Base-by-base conservation (phyloP, 2,329 filamentous ascomycete genomes). In the Fusarium sp. region DNA sequence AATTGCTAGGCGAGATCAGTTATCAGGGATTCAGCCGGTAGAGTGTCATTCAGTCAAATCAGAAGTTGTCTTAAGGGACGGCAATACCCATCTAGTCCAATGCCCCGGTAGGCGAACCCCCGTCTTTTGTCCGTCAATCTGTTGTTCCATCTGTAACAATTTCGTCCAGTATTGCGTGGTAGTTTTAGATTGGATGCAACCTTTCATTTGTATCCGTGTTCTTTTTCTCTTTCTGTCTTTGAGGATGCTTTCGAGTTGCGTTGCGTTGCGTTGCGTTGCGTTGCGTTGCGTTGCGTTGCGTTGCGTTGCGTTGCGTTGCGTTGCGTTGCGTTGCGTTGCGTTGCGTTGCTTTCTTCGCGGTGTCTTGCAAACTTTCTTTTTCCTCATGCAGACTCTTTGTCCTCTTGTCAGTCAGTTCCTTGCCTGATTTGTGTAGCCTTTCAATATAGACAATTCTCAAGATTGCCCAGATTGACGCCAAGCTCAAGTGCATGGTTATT, bases 1-100 rank as follows among this genome's bases (percentile, higher is more conserved):
- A 45, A 30, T 58, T 23, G 50, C 21, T 70, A 68, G 66, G 58
- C 67, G 67, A 68, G 67, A 70, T 70, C 67, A 70, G 40, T 55
- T 67, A 70, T 67, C 58, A 59, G 67, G 67, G 57, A 28, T 28
- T 25, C 34, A 37, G 34, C 34, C 34, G 18, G 34, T 37, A 37
- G 18, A 28, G 21, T 45, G 37, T 34, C 32, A 50, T 42, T 58
- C 20, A 50, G 28, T 54, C 67, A 71, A 64, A 68, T 71, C 68
- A 61, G 50, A 61, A 41, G 54, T 53, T 48, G 51, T 56, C 27
- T 37, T 37, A 28, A 21, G 43, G 25, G 49, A 56, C 30, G 54
- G 27, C 34, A 53, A 53, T 37, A 27, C 55, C 55, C 58, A 42
- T 53, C 50, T 55, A 27, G 43, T 53, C 63, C 51, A 25, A 46